Evolutionary conservation across 257 asterid genomes (phyloP), one percentile per base, ranked within the genome.

Genomic region (Hygrophila difformis): DNA sequence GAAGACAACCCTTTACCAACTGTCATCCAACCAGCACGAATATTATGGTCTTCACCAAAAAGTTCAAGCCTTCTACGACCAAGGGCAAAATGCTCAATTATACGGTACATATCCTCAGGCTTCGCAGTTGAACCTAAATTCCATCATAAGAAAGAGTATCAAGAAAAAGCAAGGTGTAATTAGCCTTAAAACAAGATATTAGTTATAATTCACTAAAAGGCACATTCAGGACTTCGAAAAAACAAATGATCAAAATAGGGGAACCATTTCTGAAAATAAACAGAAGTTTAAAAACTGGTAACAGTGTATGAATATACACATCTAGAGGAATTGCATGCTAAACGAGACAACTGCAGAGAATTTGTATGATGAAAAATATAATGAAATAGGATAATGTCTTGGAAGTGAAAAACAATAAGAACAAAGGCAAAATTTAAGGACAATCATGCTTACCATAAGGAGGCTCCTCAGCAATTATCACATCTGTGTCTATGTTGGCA

Each of bases 401-500:
- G 8, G 49, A 42, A 44, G 57, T 35, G 49, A 31, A 47, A 23
- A 22, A 41, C 39, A 10, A 31, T 22, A 29, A 54, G 44, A 33
- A 59, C 34, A 3, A 17, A 37, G 7, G 10, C 16, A 20, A 47
- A 6, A 5, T 12, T 2, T 17, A 12, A 21, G 49, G 60, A 42
- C 60, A 56, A 39, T 57, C 33, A 34, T 31, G 65, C 31, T 72
- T 61, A 89, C 98, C 96, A 53, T 85, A 85, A 51, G 98, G 92
- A 58, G 96, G 96, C 75, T 86, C 98, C 72, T 86, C 96, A 21
- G 98, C 96, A 72, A 91, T 91, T 46, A 91, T 82, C 45, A 91
- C 99, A 69, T 91, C 99, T 48, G 99, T 91, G 62, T 91, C 99
- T 58, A 91, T 91, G 83, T 91, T 91, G 66, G 99, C 94, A 74